Evolutionary conservation across 768 basidiomycete species (phyloP).

Genomic region (Termitomyces sp.): DNA sequence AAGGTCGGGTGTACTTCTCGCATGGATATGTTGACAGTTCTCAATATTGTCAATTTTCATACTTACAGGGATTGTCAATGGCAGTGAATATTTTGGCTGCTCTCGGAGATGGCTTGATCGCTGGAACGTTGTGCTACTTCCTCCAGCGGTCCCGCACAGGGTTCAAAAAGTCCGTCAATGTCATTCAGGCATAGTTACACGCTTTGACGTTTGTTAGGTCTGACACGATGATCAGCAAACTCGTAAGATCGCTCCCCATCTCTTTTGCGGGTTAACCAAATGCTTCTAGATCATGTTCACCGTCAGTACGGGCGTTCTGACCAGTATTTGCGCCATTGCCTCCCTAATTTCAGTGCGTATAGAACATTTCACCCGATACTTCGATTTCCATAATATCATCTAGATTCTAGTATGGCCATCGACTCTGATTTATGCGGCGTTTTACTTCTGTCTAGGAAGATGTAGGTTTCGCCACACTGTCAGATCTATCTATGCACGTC

Average conservation of each 20-base stretch:
- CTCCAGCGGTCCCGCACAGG: conserved; percentile 46
- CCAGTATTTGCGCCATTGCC: conserved; percentile 35
- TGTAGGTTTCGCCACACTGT: conserved; percentile 22
- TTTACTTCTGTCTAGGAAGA: conserved; percentile 51
- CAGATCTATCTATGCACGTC: neutral
- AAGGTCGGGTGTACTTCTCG: conserved; percentile 27
- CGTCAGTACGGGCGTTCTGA: conserved; percentile 35
- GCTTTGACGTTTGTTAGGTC: conserved; percentile 23
- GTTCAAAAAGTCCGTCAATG: conserved; percentile 37
- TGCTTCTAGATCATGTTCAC: conserved; percentile 30
- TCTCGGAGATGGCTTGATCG: conserved; percentile 43
- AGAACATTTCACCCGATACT: neutral
- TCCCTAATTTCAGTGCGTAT: conserved; percentile 32
- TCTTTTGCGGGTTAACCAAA: neutral
- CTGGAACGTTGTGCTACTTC: conserved; percentile 41
- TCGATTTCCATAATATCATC: neutral
- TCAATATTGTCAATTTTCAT: neutral
- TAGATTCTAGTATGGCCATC: conserved; percentile 43
- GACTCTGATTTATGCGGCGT: conserved; percentile 51
- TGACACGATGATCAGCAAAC: conserved; percentile 38
- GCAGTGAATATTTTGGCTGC: conserved; percentile 49
- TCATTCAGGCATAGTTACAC: conserved; percentile 4
- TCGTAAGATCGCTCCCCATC: conserved; percentile 13
- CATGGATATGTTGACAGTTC: conserved; percentile 1
- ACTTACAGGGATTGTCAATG: conserved; percentile 44